A percentile compares a stretch with the other conserved stretches of the same genome.
These are phyloP conservation scores for Fragosphaeria purpurea DNA, from an alignment of 2,329 filamentous ascomycete species.

Conservation along the genomic window DNA sequence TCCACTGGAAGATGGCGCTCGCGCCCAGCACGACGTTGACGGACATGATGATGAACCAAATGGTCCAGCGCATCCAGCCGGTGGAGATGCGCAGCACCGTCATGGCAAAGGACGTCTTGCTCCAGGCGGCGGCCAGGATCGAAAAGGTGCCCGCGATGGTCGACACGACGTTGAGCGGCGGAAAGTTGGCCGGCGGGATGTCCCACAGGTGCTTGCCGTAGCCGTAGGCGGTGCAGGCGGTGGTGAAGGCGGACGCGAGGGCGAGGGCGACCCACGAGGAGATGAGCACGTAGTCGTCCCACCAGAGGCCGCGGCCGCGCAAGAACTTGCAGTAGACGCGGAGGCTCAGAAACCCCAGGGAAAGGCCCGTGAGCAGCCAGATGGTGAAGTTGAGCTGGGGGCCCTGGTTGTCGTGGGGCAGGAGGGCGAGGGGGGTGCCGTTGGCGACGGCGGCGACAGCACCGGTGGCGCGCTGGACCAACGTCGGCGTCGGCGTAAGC, in stretches of 20 bases:
- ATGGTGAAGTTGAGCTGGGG: conserved; percentile 15
- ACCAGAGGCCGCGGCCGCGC: conserved; percentile 18
- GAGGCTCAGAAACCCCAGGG: conserved; percentile 15
- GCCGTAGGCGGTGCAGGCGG: conserved; percentile 9
- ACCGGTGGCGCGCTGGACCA: too few relatives aligned
- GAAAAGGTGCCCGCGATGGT: conserved; percentile 18
- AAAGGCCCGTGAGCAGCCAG: conserved; percentile 12
- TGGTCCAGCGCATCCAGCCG: conserved; percentile 16
- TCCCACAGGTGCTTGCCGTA: conserved; percentile 17
- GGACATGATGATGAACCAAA: conserved; percentile 25
- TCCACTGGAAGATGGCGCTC: conserved; percentile 20
- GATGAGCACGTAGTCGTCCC: conserved; percentile 19
- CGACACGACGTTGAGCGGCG: conserved; percentile 13
- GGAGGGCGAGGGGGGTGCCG: background rate
- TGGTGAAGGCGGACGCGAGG: conserved; percentile 11
- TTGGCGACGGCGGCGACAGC: too few relatives aligned
- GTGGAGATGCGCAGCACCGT: conserved; percentile 24
- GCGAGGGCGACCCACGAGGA: conserved; percentile 16
- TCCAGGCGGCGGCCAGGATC: conserved; percentile 22
- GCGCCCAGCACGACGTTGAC: conserved; percentile 18
- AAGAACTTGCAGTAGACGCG: conserved; percentile 20
- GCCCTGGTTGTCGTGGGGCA: conserved; percentile 12
- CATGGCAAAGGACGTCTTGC: conserved; percentile 29
- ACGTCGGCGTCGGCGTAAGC: too few relatives aligned
- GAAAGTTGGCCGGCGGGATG: conserved; percentile 1